Base-by-base conservation (phyloP, 169 alveolate genomes). In the Plasmodium cynomolgi region DNA sequence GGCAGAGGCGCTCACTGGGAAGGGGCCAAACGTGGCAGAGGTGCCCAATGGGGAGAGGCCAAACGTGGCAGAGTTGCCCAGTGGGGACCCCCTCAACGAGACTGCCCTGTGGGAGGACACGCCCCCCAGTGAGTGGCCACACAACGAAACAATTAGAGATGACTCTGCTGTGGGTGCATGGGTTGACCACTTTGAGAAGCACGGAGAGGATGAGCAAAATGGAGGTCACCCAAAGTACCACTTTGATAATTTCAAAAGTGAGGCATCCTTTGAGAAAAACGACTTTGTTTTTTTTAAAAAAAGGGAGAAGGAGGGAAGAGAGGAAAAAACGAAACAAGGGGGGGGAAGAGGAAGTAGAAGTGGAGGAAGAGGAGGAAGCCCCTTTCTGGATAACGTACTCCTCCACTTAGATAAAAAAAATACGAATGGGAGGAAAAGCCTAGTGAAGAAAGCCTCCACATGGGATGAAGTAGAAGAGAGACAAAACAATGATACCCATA, bases 221-320 rank as follows among this genome's bases (percentile, higher is more conserved):
- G 23, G 15, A 34, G 33, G 34, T 44, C 6, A 17, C 4, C 15
- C 15, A 29, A n/a, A 29, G n/a, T 39, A 84, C 34, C 31, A 6
- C 2, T 83, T 91, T 71, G 92, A 91, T 39, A 26, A 37, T 92
- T 86, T 92, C 77, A 62, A 74, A 9, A 83, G 86, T 17, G 88
- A 83, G 75, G 62, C 73, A 29, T 7, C 85, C 34, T 86, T 86
- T 6, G 90, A 85, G 37, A 23, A 85, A n/a, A 91, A 34, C n/a
- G 93, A 81, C 15, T 91, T 91, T 81, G 86, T 68, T 6, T 91
- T 82, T 82, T 91, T 81, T 50, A 91, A 81, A 20, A 31, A 41
- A 54, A 50, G 47, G 44, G 56, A 50, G 17, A 29, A 50, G 8
- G 23, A 8, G 23, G 62, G 17, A 44, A 41, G 15, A 41, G 54